Evolutionary conservation across 257 asterid species (phyloP), one percentile per base, ranked within the genome.

Genomic region (Fraxinus americana): DNA sequence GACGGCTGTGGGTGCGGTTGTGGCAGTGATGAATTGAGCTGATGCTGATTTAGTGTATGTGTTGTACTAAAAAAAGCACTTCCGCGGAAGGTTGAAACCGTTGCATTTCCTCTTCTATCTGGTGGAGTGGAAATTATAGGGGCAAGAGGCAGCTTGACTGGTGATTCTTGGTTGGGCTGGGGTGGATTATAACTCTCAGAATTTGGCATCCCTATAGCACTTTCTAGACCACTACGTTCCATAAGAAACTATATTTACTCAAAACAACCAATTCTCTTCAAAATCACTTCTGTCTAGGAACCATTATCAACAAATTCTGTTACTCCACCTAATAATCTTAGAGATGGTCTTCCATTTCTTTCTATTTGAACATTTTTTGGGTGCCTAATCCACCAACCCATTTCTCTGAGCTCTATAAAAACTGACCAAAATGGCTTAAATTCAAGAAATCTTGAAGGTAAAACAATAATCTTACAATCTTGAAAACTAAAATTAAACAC

Each of bases 11-110:
- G 10, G 2, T 38, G 11, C 7, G 41, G 9, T 3, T 36, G 41
- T 39, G 48, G 48, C 48, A 2, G 48, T 41, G 48, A 13, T 10
- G 48, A 41, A 41, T 41, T 41, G 48, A 41, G 3, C 29, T 52
- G 52, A 45, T 74, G 79, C 43, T 82, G 91, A 84, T 89, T 94
- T 90, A 89, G 91, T 91, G 94, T 89, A 84, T 85, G 92, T 73
- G 81, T 83, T 43, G 92, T 90, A 82, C 90, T 86, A 63, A 87
- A 85, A 77, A 85, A 82, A 12, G 87, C 68, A 74, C 79, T 75
- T 9, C 89, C 89, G 19, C 85, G 85, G 85, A 87, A 89, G 43
- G 80, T 63, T 0, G 85, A 30, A 30, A 48, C 35, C 52, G 65
- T 69, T 30, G 82, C 85, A 69, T 67, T 82, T 48, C 80, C 83